Conservation (phyloP, 495 filamentous ascomycete species). For the Aspergillus kassunensis region DNA sequence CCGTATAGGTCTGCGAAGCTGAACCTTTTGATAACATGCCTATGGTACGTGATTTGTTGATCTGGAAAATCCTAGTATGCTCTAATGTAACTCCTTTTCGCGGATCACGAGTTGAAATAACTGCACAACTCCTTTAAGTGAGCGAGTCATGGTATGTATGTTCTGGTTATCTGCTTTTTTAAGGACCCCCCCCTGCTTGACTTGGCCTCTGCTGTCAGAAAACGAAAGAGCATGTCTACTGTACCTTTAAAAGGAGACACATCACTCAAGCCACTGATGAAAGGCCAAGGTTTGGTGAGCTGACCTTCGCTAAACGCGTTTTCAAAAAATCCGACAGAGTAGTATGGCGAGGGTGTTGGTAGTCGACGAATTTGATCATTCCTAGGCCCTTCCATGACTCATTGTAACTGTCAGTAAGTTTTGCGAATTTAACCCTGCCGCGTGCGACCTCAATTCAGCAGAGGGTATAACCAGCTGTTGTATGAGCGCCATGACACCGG, state of each 20-base stretch:
- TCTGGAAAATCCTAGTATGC: background rate
- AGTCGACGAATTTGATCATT: background rate
- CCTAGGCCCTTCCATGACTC: background rate
- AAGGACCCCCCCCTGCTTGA: background rate
- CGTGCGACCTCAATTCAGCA: background rate
- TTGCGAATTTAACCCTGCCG: background rate
- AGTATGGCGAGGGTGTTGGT: background rate
- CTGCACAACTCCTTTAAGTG: background rate
- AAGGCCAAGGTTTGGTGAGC: background rate
- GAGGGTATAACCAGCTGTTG: background rate
- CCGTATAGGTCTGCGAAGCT: background rate
- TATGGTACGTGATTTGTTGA: background rate
- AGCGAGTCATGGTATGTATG: background rate
- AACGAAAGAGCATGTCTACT: background rate
- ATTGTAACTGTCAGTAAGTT: background rate
- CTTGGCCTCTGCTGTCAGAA: background rate
- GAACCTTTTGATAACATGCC: background rate
- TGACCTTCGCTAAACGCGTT: background rate
- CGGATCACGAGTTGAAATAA: background rate
- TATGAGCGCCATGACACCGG: background rate
- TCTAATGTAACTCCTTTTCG: background rate
- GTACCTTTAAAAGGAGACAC: background rate
- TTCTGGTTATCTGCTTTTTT: background rate
- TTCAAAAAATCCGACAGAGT: background rate
- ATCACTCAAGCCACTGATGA: background rate